Conservation (phyloP, 148 eudicot species). For the Arctostaphylos glauca region DNA sequence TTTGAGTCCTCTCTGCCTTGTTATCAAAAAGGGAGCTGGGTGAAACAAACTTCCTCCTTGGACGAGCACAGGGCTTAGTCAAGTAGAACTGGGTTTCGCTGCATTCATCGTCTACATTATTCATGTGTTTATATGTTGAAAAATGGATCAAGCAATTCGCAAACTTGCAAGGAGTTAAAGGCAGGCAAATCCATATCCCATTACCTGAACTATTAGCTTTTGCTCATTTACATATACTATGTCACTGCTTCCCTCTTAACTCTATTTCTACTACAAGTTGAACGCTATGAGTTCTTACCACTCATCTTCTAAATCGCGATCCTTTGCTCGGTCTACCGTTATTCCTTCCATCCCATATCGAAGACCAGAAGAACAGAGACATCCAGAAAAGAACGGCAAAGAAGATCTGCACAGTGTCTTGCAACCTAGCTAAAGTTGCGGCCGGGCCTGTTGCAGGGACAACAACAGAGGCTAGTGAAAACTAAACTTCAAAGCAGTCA, state of each 20-base stretch:
- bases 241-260: background rate
- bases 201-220: background rate
- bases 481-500: background rate
- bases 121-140: too few species aligned
- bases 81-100: too few species aligned
- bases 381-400: conserved; percentile 86
- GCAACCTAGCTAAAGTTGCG: conserved; percentile 42
- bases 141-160: background rate
- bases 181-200: background rate
- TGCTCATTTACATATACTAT: background rate
- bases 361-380: conserved; percentile 87
- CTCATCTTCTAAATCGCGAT: conserved; percentile 52
- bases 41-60: too few species aligned
- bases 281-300: conserved; percentile 18
- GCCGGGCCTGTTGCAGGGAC: conserved; percentile 37
- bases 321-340: conserved; percentile 48
- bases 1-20: too few species aligned
- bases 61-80: too few species aligned
- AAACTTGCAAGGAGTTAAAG: background rate
- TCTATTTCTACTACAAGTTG: background rate
- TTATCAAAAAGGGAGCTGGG: too few species aligned
- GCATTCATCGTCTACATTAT: background rate
- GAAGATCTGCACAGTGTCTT: conserved; percentile 65
- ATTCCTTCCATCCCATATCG: conserved; percentile 73
- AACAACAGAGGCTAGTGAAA: conserved; percentile 7